Conservation (phyloP, 2,329 filamentous ascomycete species). For the Aureobasidium uvarum region DNA sequence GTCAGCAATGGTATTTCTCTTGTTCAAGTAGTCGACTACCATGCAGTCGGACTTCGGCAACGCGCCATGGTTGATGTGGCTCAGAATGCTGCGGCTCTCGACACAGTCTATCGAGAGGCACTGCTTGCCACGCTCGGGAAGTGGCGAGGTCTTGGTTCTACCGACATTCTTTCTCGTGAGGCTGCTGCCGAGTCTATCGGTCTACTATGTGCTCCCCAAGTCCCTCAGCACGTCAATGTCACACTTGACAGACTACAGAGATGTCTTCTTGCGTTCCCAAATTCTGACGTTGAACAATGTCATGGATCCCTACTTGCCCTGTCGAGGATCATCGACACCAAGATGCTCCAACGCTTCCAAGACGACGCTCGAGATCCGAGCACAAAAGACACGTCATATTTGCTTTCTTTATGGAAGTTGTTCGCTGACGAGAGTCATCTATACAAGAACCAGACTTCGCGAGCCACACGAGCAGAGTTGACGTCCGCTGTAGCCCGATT, state of each 20-base stretch:
- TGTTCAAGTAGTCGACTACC: conserved; percentile 90
- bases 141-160: conserved; percentile 86
- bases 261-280: background rate
- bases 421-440: background rate
- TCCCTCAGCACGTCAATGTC: background rate
- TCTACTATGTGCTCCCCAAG: conserved; percentile 8
- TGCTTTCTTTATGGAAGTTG: conserved; percentile 2
- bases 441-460: conserved; percentile 15
- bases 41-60: conserved; percentile 82
- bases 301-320: conserved; percentile 25
- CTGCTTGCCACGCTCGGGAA: conserved; percentile 69
- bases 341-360: conserved; percentile 41
- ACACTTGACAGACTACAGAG: conserved; percentile 6
- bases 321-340: conserved; percentile 26
- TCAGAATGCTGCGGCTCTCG: conserved; percentile 64
- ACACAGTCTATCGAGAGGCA: conserved; percentile 62
- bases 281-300: conserved; percentile 1
- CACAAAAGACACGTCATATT: conserved; percentile 38
- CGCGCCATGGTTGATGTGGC: conserved; percentile 79
- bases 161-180: conserved; percentile 70
- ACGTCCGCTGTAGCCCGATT: conserved; percentile 32
- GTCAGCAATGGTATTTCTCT: conserved; percentile 78
- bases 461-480: conserved; percentile 35
- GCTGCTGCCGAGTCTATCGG: conserved; percentile 68
- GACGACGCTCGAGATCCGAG: conserved; percentile 29